Base-by-base conservation (phyloP, 2,329 filamentous ascomycete species). In the Fusarium setosum region DNA sequence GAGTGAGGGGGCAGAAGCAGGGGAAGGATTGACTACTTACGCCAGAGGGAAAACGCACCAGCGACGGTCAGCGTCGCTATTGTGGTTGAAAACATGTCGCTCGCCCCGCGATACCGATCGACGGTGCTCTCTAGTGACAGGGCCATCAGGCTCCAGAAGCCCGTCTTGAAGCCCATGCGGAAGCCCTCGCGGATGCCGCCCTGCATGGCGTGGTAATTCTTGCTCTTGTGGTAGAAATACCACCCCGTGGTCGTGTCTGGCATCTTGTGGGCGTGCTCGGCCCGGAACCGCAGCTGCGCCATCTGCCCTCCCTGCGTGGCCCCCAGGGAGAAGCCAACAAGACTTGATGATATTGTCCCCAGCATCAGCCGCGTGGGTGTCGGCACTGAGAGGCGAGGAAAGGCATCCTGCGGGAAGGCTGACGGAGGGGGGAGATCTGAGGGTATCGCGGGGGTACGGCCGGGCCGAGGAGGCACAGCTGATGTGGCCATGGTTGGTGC, bases 171-270 rank as follows among this genome's bases (percentile, higher is more conserved):
- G 2, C 91, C 94, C 84, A 96, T 92, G 67, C 86, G 89, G 48
- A 93, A 71, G 0, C 93, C 96, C 73, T 97, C 93, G 51, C 88
- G 88, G 17, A 96, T 81, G 1, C 92, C 95, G 6, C 91, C 92
- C 20, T 91, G 85, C 72, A 92, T 90, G 50, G 91, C 86, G 72
- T 93, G 89, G 81, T 99, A 98, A 79, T 97, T 98, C 79, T 98
- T 98, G 75, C 89, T 93, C 80, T 97, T 97, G 83, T 98, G 95
- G 79, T 99, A 99, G n/a, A 98, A 87, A 76, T 95, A 99, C 96
- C 96, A 99, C 17, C 94, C 95, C 3, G 90, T 88, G 23, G 92
- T 90, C 1, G 90, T 90, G 4, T 88, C 89, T 18, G 96, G 96
- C 63, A 97, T 88, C 68, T 95, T 92, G 83, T 99, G 96, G 1